phyloP scores from a whole-genome alignment of 331 rosid species.

The Quercus tomentella region DNA sequence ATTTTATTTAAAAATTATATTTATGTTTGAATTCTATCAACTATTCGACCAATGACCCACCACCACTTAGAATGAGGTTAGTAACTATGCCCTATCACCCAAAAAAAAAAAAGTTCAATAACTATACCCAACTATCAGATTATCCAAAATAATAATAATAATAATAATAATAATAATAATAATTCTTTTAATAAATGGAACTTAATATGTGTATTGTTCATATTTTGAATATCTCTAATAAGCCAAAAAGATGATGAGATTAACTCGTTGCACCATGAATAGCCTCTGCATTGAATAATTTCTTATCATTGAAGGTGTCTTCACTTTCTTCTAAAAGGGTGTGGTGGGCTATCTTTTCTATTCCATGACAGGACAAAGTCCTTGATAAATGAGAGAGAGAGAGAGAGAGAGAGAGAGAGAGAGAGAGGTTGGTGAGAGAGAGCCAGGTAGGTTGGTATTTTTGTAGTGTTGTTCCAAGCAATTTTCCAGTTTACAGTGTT shows the following conservation, averaged over 20 bases:
- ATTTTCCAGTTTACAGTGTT: slow-evolving; percentile 50
- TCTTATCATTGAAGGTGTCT: slow-evolving; percentile 37
- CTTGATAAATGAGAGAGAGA: slow-evolving; percentile 57
- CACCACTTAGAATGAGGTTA: too few species aligned
- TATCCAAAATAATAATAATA: too few species aligned
- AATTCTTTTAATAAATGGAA: too few species aligned
- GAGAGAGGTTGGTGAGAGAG: too few species aligned
- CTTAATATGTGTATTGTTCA: background rate
- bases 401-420: slow-evolving; percentile 34
- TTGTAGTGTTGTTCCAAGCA: slow-evolving; percentile 48
- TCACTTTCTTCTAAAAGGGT: slow-evolving; percentile 50
- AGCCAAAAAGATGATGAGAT: background rate
- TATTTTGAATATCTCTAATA: background rate
- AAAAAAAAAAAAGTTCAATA: too few species aligned
- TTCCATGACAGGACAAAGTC: slow-evolving; percentile 62
- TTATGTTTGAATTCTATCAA: too few species aligned
- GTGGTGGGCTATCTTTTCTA: slow-evolving; percentile 60
- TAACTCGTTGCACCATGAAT: background rate
- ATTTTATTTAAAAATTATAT: too few species aligned
- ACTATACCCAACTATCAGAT: too few species aligned
- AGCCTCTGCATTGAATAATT: background rate
- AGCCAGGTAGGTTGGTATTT: slow-evolving; percentile 22
- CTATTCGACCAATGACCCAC: too few species aligned
- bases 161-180: too few species aligned
- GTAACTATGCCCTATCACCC: too few species aligned